Evolutionary conservation across 148 eudicot genomes (phyloP), one percentile per base, ranked within the genome.

Genomic region (Spergularia bocconei): DNA sequence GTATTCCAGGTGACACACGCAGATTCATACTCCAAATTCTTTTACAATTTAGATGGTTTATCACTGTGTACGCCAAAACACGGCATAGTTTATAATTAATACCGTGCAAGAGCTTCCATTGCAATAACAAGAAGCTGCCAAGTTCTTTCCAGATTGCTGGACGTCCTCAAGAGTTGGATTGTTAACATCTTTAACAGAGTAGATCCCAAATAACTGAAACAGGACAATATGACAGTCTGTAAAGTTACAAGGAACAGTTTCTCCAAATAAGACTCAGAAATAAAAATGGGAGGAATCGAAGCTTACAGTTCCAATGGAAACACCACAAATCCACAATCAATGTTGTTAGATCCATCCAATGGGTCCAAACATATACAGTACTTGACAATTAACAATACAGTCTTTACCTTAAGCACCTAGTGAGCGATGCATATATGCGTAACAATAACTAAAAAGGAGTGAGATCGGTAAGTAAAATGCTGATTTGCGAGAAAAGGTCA

Each of bases 71-170:
- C 13, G 50, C 38, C 33, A 29, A 0, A 29, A 29, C 33, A 29
- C 33, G 33, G 33, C 23, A 36, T 36, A 48, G 50, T 60, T 52
- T 38, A 10, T 17, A 66, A 58, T 39, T 60, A 67, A 11, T 92
- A 95, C 98, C 92, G 91, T 90, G 93, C 98, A 95, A 76, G 96
- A 95, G 75, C 98, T 95, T 59, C 98, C 98, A 65, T 95, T 92
- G 88, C 98, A 95, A 78, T 95, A 95, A 68, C 98, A n/a, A 71
- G 98, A 97, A 25, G 93, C 98, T 52, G 90, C 50, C 98, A 95
- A 86, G 51, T 87, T 76, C 76, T 80, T 90, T 73, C 98, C 98
- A 64, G 98, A 88, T 81, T 89, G 90, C 80, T 92, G 79, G 52
- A 90, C 96, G 81, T 92, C 92, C 41, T 83, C 90, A 36, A 95